Percentiles rank a stretch among this genome's conserved stretches.
Conservation (phyloP, 371 early-diverging fungal species). For the Funneliformis caledonium region DNA sequence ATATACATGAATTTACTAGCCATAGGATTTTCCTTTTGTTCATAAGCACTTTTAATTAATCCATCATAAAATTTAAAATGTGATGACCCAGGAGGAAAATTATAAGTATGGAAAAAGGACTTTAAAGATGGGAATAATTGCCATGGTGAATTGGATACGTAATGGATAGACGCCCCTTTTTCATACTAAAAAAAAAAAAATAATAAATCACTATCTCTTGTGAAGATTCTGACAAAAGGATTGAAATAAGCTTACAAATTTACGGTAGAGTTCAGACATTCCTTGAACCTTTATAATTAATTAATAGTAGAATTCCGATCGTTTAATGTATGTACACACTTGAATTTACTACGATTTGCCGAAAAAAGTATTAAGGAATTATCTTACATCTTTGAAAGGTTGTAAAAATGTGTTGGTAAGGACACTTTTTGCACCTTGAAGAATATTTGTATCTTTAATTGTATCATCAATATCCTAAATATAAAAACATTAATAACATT, state of each 20-base stretch:
- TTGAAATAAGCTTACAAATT: slow-evolving; percentile 42
- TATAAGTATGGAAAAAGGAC: slow-evolving; percentile 66
- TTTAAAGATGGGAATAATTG: slow-evolving; percentile 79
- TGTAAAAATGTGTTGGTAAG: slow-evolving; percentile 73
- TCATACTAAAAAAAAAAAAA: slow-evolving; percentile 51
- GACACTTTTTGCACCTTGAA: slow-evolving; percentile 69
- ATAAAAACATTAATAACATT: not conserved
- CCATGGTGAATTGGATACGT: slow-evolving; percentile 91
- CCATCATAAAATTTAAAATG: slow-evolving; percentile 67
- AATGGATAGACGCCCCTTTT: slow-evolving; percentile 80
- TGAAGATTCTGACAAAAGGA: not conserved
- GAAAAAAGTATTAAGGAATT: not conserved
- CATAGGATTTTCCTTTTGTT: slow-evolving; percentile 42
- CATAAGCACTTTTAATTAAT: slow-evolving; percentile 43
- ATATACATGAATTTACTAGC: slow-evolving; percentile 42
- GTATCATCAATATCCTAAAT: slow-evolving; percentile 85
- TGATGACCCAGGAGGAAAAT: slow-evolving; percentile 83
- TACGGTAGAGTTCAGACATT: slow-evolving; percentile 49
- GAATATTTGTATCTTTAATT: slow-evolving; percentile 80
- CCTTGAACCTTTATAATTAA: slow-evolving; percentile 38
- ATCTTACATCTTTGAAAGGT: slow-evolving; percentile 51
- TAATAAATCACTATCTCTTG: not conserved
- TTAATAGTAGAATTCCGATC: not conserved
- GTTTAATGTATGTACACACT: not conserved
- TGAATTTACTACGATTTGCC: not conserved